Base-by-base conservation (phyloP, 306 rosid species). In the Malus asiatica region DNA sequence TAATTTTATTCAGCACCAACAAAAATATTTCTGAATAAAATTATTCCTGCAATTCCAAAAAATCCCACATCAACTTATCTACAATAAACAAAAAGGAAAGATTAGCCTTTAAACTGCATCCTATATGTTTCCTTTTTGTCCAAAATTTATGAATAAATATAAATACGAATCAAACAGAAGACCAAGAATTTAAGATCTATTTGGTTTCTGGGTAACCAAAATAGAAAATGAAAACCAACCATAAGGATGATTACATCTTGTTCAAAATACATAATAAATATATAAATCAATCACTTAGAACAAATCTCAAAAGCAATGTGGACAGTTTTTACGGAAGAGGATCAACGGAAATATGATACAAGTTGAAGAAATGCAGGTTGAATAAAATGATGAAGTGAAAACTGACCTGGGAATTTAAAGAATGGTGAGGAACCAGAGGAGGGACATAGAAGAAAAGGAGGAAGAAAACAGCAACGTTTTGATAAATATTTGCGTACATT, bases 361-460 rank as follows among this genome's bases (percentile, higher is more conserved):
- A 66, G 42, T 35, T 61, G 20, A 27, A 25, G 66, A 61, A 61
- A 61, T 27, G 19, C 35, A 27, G 35, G 35, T 27, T 6, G 35
- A 15, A 61, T 58, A 48, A n/a, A 55, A 61, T 1, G 18, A 27
- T 27, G 33, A 27, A 14, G 4, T 27, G 64, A 59, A 20, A 33
- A 29, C 33, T 10, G 25, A 38, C n/a, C 68, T 33, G 25, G 22
- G 44, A 25, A 32, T 16, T 63, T 5, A 63, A 14, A 14, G 40
- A 63, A 63, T 63, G 68, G 69, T 68, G 72, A 16, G 52, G 19
- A 46, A 75, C 74, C 55, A 70, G 53, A 57, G 73, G 35, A 23
- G 51, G 20, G 25, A 69, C 11, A 44, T 44, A 72, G 79, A 60
- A 66, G 52, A 62, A 13, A 3, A 19, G 3, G 73, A 73, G 38